Base-by-base conservation (phyloP, 305 asterid genomes). In the Lippia alba region DNA sequence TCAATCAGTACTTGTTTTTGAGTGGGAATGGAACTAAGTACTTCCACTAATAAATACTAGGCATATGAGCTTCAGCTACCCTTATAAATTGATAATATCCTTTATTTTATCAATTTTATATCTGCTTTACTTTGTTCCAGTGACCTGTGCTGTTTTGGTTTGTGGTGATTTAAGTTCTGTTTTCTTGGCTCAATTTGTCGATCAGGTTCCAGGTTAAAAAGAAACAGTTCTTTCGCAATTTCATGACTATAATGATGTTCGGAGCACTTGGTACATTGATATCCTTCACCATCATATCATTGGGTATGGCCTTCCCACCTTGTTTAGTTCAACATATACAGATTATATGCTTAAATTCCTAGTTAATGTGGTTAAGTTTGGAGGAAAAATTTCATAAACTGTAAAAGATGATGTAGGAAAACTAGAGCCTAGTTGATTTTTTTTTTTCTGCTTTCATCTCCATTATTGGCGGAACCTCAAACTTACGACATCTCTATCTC, bases 121-220 rank as follows among this genome's bases (percentile, higher is more conserved):
- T 20, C 46, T 58, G 65, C 41, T 58, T 58, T 54, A 6, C 65
- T 14, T 49, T 41, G 46, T 56, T 39, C 14, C 15, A 11, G 44
- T 50, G 46, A 53, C 69, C 12, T 56, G 56, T 75, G 20, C 41
- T 16, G 24, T 62, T 50, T 36, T 58, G 53, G 49, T 39, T 10
- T 79, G 69, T 78, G 69, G 64, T 69, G 61, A 66, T 66, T 50
- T 76, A 67, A 60, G 41, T 72, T 71, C 40, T 49, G 16, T 65
- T 67, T 18, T 73, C 75, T 65, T 73, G 61, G 19, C 60, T 71
- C 50, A 24, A 65, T 76, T 64, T 76, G 44, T 65, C 72, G 33
- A 58, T 69, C 96, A 92, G 98, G 86, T 93, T 93, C 79, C 98
- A 91, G 89, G 98, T 93, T 18, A 91, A 93, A 77, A 93, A 93